These are phyloP conservation scores for Mesotaenium endlicherianum DNA, from an alignment of 139 green algal species.

Conservation along the genomic window DNA sequence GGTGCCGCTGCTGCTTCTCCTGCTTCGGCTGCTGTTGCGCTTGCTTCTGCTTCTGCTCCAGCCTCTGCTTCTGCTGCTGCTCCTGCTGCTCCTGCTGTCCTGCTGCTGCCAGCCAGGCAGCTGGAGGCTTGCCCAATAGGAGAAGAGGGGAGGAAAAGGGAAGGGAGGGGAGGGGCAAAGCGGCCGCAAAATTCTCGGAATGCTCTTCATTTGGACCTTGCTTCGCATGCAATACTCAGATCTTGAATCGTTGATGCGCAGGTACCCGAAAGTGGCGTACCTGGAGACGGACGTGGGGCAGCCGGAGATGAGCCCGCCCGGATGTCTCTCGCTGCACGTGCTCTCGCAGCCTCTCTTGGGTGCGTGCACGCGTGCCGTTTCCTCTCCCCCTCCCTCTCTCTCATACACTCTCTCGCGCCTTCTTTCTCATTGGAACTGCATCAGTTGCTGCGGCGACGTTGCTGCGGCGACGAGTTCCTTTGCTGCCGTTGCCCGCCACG, in stretches of 20 bases:
- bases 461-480: no score
- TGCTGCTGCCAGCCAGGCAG: no score
- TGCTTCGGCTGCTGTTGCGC: no score
- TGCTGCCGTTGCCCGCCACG: no score
- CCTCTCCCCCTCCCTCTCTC: not conserved
- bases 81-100: no score
- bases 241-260: not conserved
- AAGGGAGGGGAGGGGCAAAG: not conserved
- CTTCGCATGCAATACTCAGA: not conserved
- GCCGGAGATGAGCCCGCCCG: conserved; percentile 77
- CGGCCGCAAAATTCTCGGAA: not conserved
- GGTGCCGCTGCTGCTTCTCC: no score
- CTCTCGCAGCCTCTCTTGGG: conserved; percentile 55
- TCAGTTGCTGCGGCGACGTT: no score
- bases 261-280: conserved; percentile 60
- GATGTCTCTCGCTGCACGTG: conserved; percentile 68
- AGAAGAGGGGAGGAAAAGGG: not conserved
- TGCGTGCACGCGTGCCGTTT: not conserved
- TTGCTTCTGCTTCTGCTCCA: no score
- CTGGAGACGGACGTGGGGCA: conserved; percentile 86
- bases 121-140: not conserved
- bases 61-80: no score
- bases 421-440: not conserved
- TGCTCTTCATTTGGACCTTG: not conserved
- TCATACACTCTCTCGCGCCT: not conserved